Evolutionary conservation across 208 protist genomes (phyloP).

Genomic region (Crithidia acanthocephali): DNA sequence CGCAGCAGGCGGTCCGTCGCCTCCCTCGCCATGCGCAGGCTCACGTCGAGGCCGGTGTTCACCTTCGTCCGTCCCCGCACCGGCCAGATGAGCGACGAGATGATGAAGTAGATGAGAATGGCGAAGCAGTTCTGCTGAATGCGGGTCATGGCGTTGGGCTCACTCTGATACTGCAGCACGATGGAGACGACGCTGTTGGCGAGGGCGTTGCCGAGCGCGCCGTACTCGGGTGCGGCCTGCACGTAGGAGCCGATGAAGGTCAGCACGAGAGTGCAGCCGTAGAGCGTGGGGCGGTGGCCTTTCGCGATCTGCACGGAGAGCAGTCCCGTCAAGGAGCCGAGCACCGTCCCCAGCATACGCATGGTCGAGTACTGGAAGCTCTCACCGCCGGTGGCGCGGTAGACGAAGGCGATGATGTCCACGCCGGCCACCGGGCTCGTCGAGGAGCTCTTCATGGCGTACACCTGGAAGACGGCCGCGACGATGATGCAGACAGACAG

Average conservation of each 20-base stretch:
- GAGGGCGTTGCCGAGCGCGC: slow-evolving; percentile 73
- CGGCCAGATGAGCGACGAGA: slow-evolving; percentile 83
- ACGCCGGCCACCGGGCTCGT: slow-evolving; percentile 74
- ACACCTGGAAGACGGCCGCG: slow-evolving; percentile 79
- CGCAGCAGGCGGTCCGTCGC: slow-evolving; percentile 65
- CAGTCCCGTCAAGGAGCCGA: slow-evolving; percentile 73
- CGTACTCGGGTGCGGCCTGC: slow-evolving; percentile 64
- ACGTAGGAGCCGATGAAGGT: slow-evolving; percentile 82
- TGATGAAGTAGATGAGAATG: slow-evolving; percentile 86
- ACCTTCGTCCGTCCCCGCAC: slow-evolving; percentile 76
- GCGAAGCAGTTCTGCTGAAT: slow-evolving; percentile 92
- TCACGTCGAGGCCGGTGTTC: slow-evolving; percentile 70
- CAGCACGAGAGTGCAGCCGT: slow-evolving; percentile 59
- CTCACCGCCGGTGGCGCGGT: slow-evolving; percentile 75
- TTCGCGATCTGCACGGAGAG: slow-evolving; percentile 71
- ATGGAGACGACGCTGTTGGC: slow-evolving; percentile 85
- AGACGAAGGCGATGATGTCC: slow-evolving; percentile 85
- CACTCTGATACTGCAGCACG: slow-evolving; percentile 68
- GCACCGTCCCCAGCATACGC: slow-evolving; percentile 84
- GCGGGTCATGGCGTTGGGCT: slow-evolving; percentile 67
- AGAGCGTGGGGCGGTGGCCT: slow-evolving; percentile 58
- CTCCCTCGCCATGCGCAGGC: slow-evolving; percentile 77
- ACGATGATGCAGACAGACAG: slow-evolving; percentile 72
- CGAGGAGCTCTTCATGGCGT: slow-evolving; percentile 56
- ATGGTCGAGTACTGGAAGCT: slow-evolving; percentile 85